Conservation (phyloP, 1,139 yeast species). For the Taphrina pruni region DNA sequence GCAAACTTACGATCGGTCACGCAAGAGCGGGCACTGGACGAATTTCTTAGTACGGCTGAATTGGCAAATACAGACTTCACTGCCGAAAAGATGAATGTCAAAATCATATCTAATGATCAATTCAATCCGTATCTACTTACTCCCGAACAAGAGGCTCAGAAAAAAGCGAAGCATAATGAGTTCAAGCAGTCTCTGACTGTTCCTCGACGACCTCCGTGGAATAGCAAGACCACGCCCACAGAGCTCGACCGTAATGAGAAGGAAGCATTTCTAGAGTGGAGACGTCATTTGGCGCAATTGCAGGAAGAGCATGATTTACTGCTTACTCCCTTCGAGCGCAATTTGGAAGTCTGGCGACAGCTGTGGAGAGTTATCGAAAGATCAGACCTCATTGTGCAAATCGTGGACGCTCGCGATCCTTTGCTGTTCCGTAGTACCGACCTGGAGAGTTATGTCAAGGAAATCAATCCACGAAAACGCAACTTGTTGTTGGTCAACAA, state of each 20-base stretch:
- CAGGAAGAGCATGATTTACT: constrained; percentile 82
- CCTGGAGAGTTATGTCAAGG: constrained; percentile 80
- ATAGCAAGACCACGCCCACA: constrained; percentile 65
- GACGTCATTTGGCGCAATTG: constrained; percentile 81
- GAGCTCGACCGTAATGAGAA: constrained; percentile 88
- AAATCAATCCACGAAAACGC: constrained; percentile 69
- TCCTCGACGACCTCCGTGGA: constrained; percentile 94
- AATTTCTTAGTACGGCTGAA: constrained; percentile 91
- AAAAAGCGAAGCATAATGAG: constrained; percentile 70
- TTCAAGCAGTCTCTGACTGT: constrained; percentile 85
- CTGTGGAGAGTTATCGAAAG: constrained; percentile 98
- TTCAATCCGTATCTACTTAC: constrained; percentile 64
- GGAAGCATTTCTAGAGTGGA: constrained; percentile 90
- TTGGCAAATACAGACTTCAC: constrained; percentile 95
- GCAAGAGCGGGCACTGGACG: constrained; percentile 92
- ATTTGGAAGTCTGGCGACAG: constrained; percentile 97
- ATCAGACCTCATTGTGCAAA: constrained; percentile 91
- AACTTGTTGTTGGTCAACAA: constrained; percentile 88
- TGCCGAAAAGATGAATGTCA: constrained; percentile 81
- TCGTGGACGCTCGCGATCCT: constrained; percentile 97
- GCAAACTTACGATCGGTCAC: constrained; percentile 87
- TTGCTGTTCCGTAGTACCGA: constrained; percentile 86
- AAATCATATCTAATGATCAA: constrained; percentile 68
- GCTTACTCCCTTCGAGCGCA: constrained; percentile 95
- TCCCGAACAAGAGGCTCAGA: constrained; percentile 67